These are phyloP conservation scores for Crithidia sp. DNA, from an alignment of 208 protist species.

Conservation along the genomic window DNA sequence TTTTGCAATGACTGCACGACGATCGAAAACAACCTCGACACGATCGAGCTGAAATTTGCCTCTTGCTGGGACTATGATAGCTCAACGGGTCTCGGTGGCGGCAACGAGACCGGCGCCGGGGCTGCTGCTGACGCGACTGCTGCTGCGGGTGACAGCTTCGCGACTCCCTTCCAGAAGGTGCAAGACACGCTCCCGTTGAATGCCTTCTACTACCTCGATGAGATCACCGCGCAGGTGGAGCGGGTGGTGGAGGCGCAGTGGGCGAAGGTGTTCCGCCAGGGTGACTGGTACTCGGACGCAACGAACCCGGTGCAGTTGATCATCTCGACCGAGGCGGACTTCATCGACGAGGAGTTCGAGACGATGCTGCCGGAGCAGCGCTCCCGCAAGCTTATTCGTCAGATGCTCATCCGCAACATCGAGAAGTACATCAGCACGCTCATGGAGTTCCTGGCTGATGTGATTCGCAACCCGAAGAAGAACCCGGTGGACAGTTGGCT, in stretches of 20 bases:
- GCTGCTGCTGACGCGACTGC: constrained; percentile 15
- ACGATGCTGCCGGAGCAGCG: constrained; percentile 71
- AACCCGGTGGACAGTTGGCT: constrained; percentile 67
- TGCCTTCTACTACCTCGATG: constrained; percentile 82
- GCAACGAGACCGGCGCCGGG: constrained; percentile 8
- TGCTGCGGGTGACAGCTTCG: constrained; percentile 12
- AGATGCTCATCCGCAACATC: constrained; percentile 78
- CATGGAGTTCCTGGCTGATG: constrained; percentile 82
- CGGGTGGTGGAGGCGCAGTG: constrained; percentile 79
- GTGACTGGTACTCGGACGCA: constrained; percentile 71
- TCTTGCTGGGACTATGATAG: constrained; percentile 69
- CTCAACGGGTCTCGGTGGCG: constrained; percentile 3
- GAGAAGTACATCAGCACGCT: constrained; percentile 79
- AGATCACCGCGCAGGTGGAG: constrained; percentile 85
- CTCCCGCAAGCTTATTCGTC: constrained; percentile 54
- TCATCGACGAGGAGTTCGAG: constrained; percentile 87
- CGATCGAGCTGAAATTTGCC: constrained; percentile 85
- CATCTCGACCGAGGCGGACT: constrained; percentile 79
- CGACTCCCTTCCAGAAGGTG: constrained; percentile 69
- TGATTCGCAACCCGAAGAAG: constrained; percentile 82
- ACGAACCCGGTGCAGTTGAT: constrained; percentile 86
- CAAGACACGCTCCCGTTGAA: constrained; percentile 73
- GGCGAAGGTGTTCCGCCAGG: constrained; percentile 66
- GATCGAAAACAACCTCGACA: constrained; percentile 88
- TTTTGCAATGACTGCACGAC: constrained; percentile 88